A percentile compares a stretch with the other conserved stretches of the same genome.
Evolutionary conservation across 2,329 filamentous ascomycete genomes (phyloP).

Genomic region (Fusarium sp.): DNA sequence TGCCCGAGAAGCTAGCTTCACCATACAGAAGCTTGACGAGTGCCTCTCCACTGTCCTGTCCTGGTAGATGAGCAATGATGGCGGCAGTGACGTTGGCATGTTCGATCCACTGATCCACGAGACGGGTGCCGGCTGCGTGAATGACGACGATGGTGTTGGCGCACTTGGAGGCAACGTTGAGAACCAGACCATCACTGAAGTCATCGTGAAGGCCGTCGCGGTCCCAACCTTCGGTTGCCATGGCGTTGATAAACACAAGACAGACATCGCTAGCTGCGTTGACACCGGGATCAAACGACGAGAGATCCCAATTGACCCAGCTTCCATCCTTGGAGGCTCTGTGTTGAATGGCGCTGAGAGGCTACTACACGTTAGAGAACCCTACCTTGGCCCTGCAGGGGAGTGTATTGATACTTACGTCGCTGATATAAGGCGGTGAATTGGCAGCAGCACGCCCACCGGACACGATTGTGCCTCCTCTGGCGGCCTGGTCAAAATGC

Average conservation of each 20-base stretch:
- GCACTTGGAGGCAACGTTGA: constrained; percentile 67
- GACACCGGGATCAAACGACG: constrained; percentile 47
- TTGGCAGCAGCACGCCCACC: constrained; percentile 63
- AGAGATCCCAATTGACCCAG: constrained; percentile 60
- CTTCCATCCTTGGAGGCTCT: constrained; percentile 63
- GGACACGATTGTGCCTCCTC: constrained; percentile 61
- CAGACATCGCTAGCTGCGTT: constrained; percentile 64
- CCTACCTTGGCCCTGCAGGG: fast-evolving
- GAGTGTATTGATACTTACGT: constrained; percentile 46
- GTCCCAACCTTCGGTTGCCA: constrained; percentile 81
- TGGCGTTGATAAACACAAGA: constrained; percentile 84
- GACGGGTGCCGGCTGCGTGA: constrained; percentile 68
- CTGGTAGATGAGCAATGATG: constrained; percentile 70
- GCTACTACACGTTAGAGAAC: constrained; percentile 17
- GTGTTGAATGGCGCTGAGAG: constrained; percentile 57
- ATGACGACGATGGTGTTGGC: constrained; percentile 70
- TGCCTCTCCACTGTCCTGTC: constrained; percentile 70
- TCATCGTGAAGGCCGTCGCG: constrained; percentile 73
- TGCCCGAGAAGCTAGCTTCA: constrained; percentile 61
- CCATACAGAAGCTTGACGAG: constrained; percentile 67
- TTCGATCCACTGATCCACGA: constrained; percentile 71
- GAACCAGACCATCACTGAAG: constrained; percentile 67
- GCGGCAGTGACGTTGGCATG: constrained; percentile 72
- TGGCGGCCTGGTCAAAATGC: constrained; percentile 59
- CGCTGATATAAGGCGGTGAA: constrained; percentile 58